Conservation (phyloP, 129 eudicot species). For the Centrapalus pauciflorus region DNA sequence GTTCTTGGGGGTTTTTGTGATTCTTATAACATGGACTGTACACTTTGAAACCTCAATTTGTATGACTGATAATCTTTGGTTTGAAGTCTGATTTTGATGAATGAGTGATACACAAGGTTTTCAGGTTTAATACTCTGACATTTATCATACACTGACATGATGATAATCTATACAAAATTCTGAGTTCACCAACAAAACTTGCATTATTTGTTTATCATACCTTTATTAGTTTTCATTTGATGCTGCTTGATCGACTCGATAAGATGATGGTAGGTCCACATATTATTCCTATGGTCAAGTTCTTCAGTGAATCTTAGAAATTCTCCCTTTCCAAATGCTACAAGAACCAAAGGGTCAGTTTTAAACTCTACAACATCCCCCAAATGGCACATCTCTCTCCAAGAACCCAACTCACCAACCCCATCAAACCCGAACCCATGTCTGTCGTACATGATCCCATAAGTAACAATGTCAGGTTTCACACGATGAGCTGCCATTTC, state of each 20-base stretch:
- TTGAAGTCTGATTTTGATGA: no score
- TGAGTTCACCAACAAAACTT: not conserved
- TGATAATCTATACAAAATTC: not conserved
- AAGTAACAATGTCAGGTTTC: conserved; percentile 49
- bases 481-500: conserved; percentile 33
- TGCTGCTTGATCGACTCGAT: conserved; percentile 26
- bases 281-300: conserved; percentile 18
- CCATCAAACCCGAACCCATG: conserved; percentile 24
- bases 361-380: conserved; percentile 33
- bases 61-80: not conserved
- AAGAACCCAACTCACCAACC: conserved; percentile 14
- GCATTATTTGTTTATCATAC: not conserved
- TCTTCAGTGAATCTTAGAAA: conserved; percentile 31
- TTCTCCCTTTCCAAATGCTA: conserved; percentile 44
- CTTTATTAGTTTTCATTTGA: not conserved
- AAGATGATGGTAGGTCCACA: conserved; percentile 30
- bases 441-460: conserved; percentile 43
- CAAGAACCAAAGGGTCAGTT: conserved; percentile 46
- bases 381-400: conserved; percentile 36
- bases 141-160: not conserved
- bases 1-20: not conserved
- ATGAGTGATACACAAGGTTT: not conserved
- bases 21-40: not conserved
- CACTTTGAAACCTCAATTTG: not conserved
- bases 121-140: not conserved